Conservation (phyloP, 2,329 filamentous ascomycete genomes). For the Chaetomiaceae sp. region DNA sequence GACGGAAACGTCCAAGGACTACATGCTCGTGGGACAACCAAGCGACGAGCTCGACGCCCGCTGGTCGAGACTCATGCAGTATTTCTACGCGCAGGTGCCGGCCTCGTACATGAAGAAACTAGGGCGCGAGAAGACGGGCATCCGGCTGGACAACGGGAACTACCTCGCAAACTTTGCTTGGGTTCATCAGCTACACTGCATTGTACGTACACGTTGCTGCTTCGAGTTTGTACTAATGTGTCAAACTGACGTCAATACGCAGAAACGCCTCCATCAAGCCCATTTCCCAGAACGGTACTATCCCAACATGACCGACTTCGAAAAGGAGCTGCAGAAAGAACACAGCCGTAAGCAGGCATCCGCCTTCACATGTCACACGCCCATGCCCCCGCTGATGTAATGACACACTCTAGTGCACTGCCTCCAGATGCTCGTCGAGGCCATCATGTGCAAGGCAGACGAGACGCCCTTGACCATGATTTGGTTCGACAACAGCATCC, state of each 20-base stretch:
- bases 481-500: constrained; percentile 3
- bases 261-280: neutral
- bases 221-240: no score
- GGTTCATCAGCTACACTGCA: neutral
- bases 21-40: neutral
- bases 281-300: neutral
- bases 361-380: no score
- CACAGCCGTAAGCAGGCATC: neutral
- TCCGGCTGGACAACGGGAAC: neutral
- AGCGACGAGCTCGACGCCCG: neutral
- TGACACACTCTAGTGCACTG: neutral
- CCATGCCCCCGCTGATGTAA: no score
- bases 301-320: constrained; percentile 1
- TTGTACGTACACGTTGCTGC: no score
- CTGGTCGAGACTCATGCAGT: neutral
- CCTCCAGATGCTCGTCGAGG: neutral
- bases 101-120: constrained; percentile 2
- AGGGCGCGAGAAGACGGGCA: neutral
- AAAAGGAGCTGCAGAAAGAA: neutral
- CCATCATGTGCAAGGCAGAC: constrained; percentile 3
- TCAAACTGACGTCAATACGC: neutral
- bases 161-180: constrained; percentile 1
- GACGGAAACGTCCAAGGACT: neutral
- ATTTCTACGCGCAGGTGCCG: neutral
- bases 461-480: constrained; percentile 2